Conservation (phyloP, 129 eudicot species). For the Flaveria linearis region DNA sequence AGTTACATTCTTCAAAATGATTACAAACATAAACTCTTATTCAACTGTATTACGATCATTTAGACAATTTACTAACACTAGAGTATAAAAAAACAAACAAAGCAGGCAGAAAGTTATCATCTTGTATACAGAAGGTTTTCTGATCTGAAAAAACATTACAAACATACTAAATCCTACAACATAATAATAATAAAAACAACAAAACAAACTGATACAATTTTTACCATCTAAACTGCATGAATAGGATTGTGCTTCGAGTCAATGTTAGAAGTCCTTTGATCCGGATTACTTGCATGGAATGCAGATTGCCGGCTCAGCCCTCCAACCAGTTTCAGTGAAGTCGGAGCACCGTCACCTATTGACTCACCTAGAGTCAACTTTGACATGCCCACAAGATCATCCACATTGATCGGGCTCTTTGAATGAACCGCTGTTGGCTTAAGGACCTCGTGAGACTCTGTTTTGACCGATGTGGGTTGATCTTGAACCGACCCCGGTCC, state of each 20-base stretch:
- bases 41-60: not conserved
- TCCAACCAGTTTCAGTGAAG: conserved; percentile 64
- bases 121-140: conserved; percentile 46
- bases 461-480: conserved; percentile 37
- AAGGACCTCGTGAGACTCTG: conserved; percentile 72
- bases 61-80: not conserved
- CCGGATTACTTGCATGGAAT: conserved; percentile 73
- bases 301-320: conserved; percentile 79
- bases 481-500: conserved; percentile 55
- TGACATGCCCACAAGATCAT: conserved; percentile 91
- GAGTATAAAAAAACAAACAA: conserved; percentile 19
- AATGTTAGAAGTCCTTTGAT: conserved; percentile 48
- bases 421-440: conserved; percentile 93
- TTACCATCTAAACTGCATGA: conserved; percentile 58
- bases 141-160: conserved; percentile 26
- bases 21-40: not conserved
- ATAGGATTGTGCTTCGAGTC: conserved; percentile 60
- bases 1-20: not conserved
- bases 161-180: conserved; percentile 34
- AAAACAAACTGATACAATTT: conserved; percentile 1
- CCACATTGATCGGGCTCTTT: conserved; percentile 80
- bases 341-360: conserved; percentile 44
- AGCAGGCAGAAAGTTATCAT: conserved; percentile 39
- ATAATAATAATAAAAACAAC: not conserved
- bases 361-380: conserved; percentile 81